Evolutionary conservation across 2,329 filamentous ascomycete species (phyloP), one percentile per base, ranked within the genome.

Genomic region (Metarhizium guizhouense): DNA sequence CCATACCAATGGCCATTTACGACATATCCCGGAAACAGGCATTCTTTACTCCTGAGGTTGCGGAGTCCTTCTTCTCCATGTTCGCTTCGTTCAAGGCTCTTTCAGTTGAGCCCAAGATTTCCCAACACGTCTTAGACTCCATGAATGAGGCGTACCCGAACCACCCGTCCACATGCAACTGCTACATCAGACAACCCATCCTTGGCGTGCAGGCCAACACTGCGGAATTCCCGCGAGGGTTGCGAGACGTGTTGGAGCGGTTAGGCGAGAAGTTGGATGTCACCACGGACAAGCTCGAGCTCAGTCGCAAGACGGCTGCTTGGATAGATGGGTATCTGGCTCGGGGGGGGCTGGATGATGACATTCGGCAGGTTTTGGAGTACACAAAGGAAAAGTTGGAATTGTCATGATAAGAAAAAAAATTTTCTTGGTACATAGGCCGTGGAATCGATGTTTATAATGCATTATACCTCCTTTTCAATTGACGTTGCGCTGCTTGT

Each of bases 1-100:
- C 90, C 16, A 96, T 99, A 62, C 92, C 94, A 2, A 81, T 91
- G 55, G 91, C 93, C 43, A 89, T 99, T 51, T 96, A 96, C 66
- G 90, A 96, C 65, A 84, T 90, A 25, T 86, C 91, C 6, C 84
- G 85, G 74, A 90, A 87, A 68, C 86, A 96, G 64, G 81, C 87
- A 53, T 84, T 88, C 61, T 84, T 86, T 67, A 82, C 81, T 57
- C 72, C 84, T 2, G 74, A 76, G 1, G 78, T 90, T 6, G 90
- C 84, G 3, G 84, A 87, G 64, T 74, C 80, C 25, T 96, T 96
- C 72, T 97, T 94, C 70, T 76, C 87, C 64, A 81, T 95, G 73
- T 87, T 95, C 60, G 76, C 83, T 2, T 74, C 78, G 6, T 96
- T 95, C 69, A 75, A 78, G 20, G 74, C 82, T 45, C 75, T 91